Conservation (phyloP, 495 filamentous ascomycete genomes). For the Neurospora sp. region DNA sequence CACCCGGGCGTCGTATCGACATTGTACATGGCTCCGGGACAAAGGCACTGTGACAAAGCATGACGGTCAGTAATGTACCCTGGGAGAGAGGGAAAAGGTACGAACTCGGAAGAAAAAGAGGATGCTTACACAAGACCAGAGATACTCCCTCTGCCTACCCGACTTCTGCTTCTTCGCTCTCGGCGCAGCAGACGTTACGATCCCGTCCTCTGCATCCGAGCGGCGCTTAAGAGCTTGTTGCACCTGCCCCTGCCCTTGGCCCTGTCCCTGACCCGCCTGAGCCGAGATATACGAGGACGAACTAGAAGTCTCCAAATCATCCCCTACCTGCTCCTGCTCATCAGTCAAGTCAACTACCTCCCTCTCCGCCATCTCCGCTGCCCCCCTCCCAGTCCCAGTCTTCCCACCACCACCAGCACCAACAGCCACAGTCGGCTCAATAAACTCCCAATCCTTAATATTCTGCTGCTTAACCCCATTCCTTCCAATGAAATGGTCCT, state of each 20-base stretch:
- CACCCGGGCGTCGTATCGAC: neutral
- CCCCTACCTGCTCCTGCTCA: neutral
- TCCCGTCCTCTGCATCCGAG: neutral
- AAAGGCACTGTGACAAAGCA: neutral
- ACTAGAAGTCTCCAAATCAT: neutral
- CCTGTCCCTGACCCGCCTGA: neutral
- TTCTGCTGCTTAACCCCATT: slow-evolving; percentile 15
- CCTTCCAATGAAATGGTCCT: slow-evolving; percentile 56
- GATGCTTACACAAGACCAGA: slow-evolving; percentile 8
- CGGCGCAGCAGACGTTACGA: neutral
- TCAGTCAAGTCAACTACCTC: neutral
- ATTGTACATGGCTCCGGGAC: neutral
- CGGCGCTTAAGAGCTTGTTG: neutral
- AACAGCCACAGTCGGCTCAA: slow-evolving; percentile 9
- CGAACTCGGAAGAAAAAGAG: too few species aligned
- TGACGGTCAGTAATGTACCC: neutral
- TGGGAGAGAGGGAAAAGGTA: neutral
- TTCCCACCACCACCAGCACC: neutral
- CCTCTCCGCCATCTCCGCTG: neutral
- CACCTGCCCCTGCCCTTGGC: neutral
- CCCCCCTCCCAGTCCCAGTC: neutral
- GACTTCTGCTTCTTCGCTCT: slow-evolving; percentile 1
- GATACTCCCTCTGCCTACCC: neutral
- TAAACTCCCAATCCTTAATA: slow-evolving; percentile 28
- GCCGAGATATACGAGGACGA: neutral